Evolutionary conservation across 345 rosid genomes (phyloP).

Genomic region (Kandelia obovata): DNA sequence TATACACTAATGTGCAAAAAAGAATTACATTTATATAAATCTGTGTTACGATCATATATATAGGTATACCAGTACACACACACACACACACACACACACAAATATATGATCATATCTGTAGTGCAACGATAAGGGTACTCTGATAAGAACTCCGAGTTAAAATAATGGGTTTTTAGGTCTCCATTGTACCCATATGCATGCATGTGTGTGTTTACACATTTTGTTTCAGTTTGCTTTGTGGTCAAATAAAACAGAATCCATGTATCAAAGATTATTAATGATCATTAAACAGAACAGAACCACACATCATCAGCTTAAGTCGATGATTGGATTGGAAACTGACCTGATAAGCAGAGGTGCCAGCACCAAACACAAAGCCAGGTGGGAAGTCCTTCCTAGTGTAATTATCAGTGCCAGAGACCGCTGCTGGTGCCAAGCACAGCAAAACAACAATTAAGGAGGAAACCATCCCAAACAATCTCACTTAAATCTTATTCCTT

Average conservation of each 20-base stretch:
- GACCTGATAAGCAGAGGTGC: conserved; percentile 64
- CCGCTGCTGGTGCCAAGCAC: conserved; percentile 5
- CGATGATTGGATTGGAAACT: not conserved
- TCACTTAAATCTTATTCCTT: too few relatives aligned
- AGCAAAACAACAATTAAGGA: conserved; percentile 21
- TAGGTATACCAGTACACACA: too few relatives aligned
- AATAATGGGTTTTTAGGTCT: not conserved
- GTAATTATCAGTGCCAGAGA: conserved; percentile 29
- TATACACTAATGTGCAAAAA: too few relatives aligned
- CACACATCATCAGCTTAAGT: too few relatives aligned
- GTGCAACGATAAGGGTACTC: too few relatives aligned
- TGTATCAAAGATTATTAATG: too few relatives aligned
- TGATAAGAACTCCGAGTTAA: not conserved
- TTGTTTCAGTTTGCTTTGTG: not conserved
- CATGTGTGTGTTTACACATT: not conserved
- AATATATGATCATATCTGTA: too few relatives aligned
- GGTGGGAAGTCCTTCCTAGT: conserved; percentile 51
- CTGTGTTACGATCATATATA: too few relatives aligned
- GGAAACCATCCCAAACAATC: not conserved
- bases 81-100: too few relatives aligned
- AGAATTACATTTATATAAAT: too few relatives aligned
- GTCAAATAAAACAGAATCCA: too few relatives aligned
- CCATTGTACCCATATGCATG: not conserved
- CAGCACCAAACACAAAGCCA: conserved; percentile 54
- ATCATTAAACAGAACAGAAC: too few relatives aligned